These are phyloP conservation scores for Pleurotus ostreatus DNA, from an alignment of 768 basidiomycete species.

Conservation along the genomic window DNA sequence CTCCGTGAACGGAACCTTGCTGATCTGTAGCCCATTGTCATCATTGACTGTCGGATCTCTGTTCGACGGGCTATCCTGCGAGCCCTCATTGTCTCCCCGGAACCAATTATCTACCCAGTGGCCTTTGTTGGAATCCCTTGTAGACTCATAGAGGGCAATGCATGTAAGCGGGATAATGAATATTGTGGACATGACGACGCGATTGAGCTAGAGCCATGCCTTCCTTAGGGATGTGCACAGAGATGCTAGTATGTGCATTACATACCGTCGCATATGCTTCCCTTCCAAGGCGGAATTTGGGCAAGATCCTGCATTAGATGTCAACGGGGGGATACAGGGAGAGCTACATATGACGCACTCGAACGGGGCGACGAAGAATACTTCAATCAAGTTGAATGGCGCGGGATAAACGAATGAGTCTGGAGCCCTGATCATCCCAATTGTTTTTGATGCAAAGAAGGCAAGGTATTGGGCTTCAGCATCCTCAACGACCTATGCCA, in stretches of 20 bases:
- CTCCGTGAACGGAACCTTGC: constrained; percentile 65
- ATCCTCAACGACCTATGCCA: constrained; percentile 63
- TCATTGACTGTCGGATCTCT: constrained; percentile 61
- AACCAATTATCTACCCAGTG: constrained; percentile 73
- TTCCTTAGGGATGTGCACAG: constrained; percentile 7
- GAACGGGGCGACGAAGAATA: constrained; percentile 73
- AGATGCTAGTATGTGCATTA: not conserved
- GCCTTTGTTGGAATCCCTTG: constrained; percentile 40
- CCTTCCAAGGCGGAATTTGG: constrained; percentile 38
- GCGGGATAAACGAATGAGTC: constrained; percentile 88
- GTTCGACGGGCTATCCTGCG: constrained; percentile 45
- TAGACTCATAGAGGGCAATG: constrained; percentile 77
- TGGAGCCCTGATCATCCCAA: constrained; percentile 82
- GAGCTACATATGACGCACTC: constrained; percentile 55
- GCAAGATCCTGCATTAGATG: constrained; percentile 31
- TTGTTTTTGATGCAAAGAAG: constrained; percentile 86
- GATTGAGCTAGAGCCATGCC: constrained; percentile 54
- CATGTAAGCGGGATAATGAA: constrained; percentile 76
- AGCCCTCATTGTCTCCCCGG: constrained; percentile 52
- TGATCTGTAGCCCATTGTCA: constrained; percentile 57
- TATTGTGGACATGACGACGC: constrained; percentile 68
- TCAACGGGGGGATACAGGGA: not conserved
- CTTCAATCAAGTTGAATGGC: constrained; percentile 88
- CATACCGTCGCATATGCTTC: constrained; percentile 57
- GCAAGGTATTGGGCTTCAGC: constrained; percentile 89